A percentile compares a stretch with the other conserved stretches of the same genome.
phyloP scores from a whole-genome alignment of 176 grass and related monocot genomes.

The Urochloa ruziziensis region DNA sequence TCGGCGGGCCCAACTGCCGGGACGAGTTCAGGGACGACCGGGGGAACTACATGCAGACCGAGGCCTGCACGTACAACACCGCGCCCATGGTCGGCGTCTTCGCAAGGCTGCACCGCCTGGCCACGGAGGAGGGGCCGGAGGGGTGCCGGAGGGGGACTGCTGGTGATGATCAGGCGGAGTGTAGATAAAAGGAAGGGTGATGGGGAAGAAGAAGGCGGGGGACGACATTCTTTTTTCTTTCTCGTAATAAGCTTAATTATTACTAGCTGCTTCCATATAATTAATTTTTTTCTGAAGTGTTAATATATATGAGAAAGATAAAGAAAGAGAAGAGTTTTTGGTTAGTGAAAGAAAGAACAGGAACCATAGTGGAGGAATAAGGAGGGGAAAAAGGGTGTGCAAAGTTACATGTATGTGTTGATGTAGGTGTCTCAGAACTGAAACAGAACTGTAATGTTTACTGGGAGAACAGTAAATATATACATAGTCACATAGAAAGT shows the following conservation, averaged over 20 bases:
- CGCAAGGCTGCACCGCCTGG: conserved; percentile 61
- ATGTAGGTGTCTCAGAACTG: conserved; percentile 13
- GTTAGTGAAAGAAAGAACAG: conserved; percentile 36
- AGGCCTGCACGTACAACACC: conserved; percentile 88
- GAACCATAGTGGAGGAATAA: conserved; percentile 21
- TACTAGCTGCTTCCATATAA: conserved; percentile 34
- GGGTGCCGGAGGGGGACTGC: background rate
- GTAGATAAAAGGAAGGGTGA: conserved; percentile 27
- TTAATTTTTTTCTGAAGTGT: conserved; percentile 51
- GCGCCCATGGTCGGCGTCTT: conserved; percentile 88
- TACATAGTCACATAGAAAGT: conserved; percentile 13
- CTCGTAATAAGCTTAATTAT: conserved; percentile 31
- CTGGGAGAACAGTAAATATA: conserved; percentile 15
- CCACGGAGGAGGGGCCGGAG: background rate
- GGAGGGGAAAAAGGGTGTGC: background rate
- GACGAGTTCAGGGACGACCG: conserved; percentile 79
- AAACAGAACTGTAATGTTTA: conserved; percentile 34
- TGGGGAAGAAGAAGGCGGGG: background rate
- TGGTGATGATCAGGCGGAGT: background rate
- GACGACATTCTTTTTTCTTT: conserved; percentile 64
- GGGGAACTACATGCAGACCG: conserved; percentile 77
- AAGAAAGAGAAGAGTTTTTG: conserved; percentile 31
- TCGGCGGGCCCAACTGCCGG: conserved; percentile 64
- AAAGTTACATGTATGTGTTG: conserved; percentile 36
- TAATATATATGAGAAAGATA: conserved; percentile 40